Evolutionary conservation across 495 filamentous ascomycete genomes (phyloP), one percentile per base, ranked within the genome.

Genomic region (Haplographium delicatum): DNA sequence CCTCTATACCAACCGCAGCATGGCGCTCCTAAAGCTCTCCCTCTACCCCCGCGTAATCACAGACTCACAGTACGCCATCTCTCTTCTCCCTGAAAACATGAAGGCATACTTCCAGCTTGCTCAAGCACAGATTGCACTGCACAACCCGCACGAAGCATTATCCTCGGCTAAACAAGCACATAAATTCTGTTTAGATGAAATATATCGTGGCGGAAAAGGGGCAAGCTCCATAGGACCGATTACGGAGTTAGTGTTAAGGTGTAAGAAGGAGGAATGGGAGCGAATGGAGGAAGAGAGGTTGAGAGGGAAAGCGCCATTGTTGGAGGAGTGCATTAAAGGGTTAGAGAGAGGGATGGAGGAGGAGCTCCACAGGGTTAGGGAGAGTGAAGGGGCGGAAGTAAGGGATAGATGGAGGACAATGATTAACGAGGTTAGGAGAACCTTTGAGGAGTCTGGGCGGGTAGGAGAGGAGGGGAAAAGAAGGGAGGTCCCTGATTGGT

Each of bases 41-140:
- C 72, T 74, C 59, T 90, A 81, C 76, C 74, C 86, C n/a, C 75
- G 65, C n/a, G 89, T 84, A 24, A 83, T 95, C 56, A 73, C 80
- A 30, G 93, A 96, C 67, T 91, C 90, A 57, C 64, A 83, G 19
- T 70, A 74, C 33, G 83, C 86, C 43, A 83, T 98, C 50, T 71
- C 80, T 4, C 73, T 95, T 5, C 68, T 76, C 46, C 64, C 73
- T 10, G 20, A 30, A 22, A 82, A 80, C 57, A 70, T 96, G 61
- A 98, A 98, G 70, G 90, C 86, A 10, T 79, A 80, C 68, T 91
- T 82, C 60, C 85, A 89, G 68, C 81, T 95, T 8, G 84, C 89
- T 3, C 85, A 93, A 63, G 88, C 89, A 4, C 83, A 94, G 54
- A 75, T 95, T 18, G 78, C 75, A 1, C 74, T 96, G 2, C 68